Evolutionary conservation across 2,329 filamentous ascomycete species (phyloP).

Genomic region (Tolypocladium ovalisporum): DNA sequence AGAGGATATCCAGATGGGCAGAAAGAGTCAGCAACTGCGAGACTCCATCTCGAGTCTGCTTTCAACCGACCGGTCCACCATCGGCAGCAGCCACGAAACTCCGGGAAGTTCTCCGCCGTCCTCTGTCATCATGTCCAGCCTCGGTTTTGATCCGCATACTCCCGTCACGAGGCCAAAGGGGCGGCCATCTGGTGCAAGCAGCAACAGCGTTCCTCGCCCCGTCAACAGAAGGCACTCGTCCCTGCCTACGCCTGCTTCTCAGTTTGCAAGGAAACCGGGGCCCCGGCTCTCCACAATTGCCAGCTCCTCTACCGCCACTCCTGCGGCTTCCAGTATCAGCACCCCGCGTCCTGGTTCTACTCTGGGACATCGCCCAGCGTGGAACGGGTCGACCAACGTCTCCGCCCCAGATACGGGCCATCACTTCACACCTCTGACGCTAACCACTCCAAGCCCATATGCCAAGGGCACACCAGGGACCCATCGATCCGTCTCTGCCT

Average conservation of each 20-base stretch:
- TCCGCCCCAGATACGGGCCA: conserved; percentile 51
- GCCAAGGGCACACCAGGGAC: conserved; percentile 32
- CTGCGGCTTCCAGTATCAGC: conserved; percentile 19
- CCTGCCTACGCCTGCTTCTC: conserved; percentile 32
- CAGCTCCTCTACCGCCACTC: conserved; percentile 40
- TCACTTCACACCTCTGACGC: conserved; percentile 51
- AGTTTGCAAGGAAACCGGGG: conserved; percentile 28
- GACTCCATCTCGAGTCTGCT: conserved; percentile 91
- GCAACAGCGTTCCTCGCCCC: conserved; percentile 34
- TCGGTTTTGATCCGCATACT: conserved; percentile 38
- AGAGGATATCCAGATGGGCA: conserved; percentile 58
- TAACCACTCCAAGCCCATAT: conserved; percentile 50
- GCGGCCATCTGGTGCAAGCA: conserved; percentile 36
- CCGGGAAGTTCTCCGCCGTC: conserved; percentile 57
- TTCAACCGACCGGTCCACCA: conserved; percentile 66
- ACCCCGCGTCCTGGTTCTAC: conserved; percentile 34
- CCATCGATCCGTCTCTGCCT: conserved; percentile 29
- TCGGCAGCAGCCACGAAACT: conserved; percentile 59
- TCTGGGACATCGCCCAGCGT: conserved; percentile 52
- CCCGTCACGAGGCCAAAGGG: conserved; percentile 31
- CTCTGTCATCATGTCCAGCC: conserved; percentile 47
- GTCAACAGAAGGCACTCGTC: conserved; percentile 34
- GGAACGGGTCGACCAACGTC: conserved; percentile 56
- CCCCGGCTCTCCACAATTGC: conserved; percentile 35
- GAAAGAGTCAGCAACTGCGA: conserved; percentile 62